A percentile compares a stretch with the other conserved stretches of the same genome.
Evolutionary conservation across 2,329 filamentous ascomycete species (phyloP).

Genomic region (Parascedosporium putredinis): DNA sequence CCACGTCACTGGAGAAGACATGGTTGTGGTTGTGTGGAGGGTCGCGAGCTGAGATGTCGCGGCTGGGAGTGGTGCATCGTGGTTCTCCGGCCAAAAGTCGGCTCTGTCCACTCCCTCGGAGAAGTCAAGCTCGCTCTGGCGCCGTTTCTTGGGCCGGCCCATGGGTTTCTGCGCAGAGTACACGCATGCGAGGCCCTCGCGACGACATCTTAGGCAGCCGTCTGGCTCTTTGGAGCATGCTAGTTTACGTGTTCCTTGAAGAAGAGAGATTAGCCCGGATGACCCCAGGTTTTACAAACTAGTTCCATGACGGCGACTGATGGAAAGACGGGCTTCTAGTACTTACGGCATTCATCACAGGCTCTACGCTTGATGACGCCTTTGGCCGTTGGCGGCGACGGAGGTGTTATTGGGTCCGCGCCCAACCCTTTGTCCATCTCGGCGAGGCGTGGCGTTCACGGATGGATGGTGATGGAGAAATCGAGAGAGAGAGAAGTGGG

Average conservation of each 20-base stretch:
- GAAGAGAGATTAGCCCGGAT: too few species aligned
- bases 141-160: conserved; percentile 53
- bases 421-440: not conserved
- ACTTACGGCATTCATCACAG: conserved; percentile 59
- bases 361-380: conserved; percentile 43
- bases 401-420: not conserved
- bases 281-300: too few species aligned
- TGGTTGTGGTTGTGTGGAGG: not conserved
- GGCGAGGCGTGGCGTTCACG: too few species aligned
- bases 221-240: conserved; percentile 53
- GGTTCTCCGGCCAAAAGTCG: not conserved
- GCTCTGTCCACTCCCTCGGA: not conserved
- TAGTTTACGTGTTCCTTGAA: conserved; percentile 48
- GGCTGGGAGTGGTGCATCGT: not conserved
- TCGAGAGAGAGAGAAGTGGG: too few species aligned
- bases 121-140: conserved; percentile 14
- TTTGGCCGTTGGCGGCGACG: conserved; percentile 15
- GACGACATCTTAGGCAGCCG: conserved; percentile 48
- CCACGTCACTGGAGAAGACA: not conserved
- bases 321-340: not conserved
- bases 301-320: too few species aligned
- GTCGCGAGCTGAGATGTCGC: not conserved
- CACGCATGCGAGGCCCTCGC: conserved; percentile 45
- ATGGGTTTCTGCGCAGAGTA: conserved; percentile 58
- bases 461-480: too few species aligned